Percentiles rank a stretch among this genome's conserved stretches.
Evolutionary conservation across 306 rosid species (phyloP).

Genomic region (Medicago arabica): DNA sequence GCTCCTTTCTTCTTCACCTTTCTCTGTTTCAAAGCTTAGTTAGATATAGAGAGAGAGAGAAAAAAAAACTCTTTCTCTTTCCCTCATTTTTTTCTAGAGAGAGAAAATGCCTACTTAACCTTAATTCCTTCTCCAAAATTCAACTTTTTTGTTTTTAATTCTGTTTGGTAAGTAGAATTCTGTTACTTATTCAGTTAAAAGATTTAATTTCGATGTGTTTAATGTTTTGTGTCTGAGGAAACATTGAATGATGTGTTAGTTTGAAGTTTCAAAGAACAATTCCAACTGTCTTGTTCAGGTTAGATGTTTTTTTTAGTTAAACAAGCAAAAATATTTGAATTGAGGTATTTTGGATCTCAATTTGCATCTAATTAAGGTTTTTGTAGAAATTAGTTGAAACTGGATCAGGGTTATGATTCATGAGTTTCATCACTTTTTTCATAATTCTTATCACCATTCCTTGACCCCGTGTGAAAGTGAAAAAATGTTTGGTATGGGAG

Average conservation of each 20-base stretch:
- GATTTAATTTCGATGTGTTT: conserved; percentile 26
- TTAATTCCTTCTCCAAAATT: conserved; percentile 2
- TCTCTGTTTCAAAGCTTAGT: conserved; percentile 16
- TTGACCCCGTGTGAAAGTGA: conserved; percentile 36
- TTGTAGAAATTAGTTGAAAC: not conserved
- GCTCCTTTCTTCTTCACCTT: conserved; percentile 36
- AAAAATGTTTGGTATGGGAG: conserved; percentile 36
- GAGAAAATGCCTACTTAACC: conserved; percentile 49
- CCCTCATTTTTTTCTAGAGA: conserved; percentile 43
- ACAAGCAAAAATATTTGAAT: conserved; percentile 29
- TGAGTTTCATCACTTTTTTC: conserved; percentile 31
- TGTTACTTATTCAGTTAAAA: conserved; percentile 9
- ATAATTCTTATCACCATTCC: conserved; percentile 1
- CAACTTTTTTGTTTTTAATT: conserved; percentile 11
- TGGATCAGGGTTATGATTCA: conserved; percentile 41
- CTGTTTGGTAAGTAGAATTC: conserved; percentile 55
- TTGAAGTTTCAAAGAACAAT: not conserved
- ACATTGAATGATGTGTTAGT: conserved; percentile 24
- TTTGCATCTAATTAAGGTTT: conserved; percentile 14
- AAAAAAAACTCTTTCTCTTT: conserved; percentile 19
- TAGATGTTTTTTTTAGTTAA: conserved; percentile 10
- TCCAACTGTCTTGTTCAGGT: conserved; percentile 13
- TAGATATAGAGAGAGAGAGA: not conserved
- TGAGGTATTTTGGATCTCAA: conserved; percentile 44
- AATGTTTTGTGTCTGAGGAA: conserved; percentile 40